These are phyloP conservation scores for Abelmoschus esculentus DNA, from an alignment of 345 rosid species.

Conservation along the genomic window DNA sequence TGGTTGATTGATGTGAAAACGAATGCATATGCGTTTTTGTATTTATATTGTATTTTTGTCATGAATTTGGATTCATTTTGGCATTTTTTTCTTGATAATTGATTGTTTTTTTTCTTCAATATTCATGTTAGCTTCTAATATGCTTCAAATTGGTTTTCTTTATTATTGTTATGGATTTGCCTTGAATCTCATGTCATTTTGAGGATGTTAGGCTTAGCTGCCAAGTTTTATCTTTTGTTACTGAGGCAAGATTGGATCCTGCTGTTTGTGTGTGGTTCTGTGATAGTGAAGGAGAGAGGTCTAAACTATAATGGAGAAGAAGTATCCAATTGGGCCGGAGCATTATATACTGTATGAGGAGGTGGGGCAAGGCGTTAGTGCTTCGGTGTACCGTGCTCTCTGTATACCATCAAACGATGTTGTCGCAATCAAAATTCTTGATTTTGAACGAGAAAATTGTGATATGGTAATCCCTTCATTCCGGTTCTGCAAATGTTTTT, in stretches of 20 bases:
- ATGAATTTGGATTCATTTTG: neutral
- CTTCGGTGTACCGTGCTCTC: conserved; percentile 74
- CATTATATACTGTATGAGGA: conserved; percentile 63
- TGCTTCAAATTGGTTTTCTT: neutral
- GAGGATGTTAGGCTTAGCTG: neutral
- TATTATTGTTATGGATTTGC: neutral
- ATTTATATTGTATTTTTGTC: neutral
- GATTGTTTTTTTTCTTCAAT: neutral
- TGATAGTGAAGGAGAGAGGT: conserved; percentile 16
- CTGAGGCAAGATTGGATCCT: neutral
- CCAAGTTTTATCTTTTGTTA: neutral
- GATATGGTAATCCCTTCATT: conserved; percentile 51
- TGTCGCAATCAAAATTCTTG: conserved; percentile 93
- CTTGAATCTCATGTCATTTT: neutral
- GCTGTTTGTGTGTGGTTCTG: neutral
- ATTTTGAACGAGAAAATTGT: conserved; percentile 82
- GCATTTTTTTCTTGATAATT: neutral
- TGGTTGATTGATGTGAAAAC: neutral
- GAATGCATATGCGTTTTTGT: neutral
- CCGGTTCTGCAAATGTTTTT: neutral
- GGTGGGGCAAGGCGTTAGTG: conserved; percentile 90
- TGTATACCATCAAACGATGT: conserved; percentile 64
- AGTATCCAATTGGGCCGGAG: conserved; percentile 84
- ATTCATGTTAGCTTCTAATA: neutral
- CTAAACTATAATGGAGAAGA: conserved; percentile 56